phyloP scores from a whole-genome alignment of 176 grass and related monocot genomes.

The Zoysia pacifica region DNA sequence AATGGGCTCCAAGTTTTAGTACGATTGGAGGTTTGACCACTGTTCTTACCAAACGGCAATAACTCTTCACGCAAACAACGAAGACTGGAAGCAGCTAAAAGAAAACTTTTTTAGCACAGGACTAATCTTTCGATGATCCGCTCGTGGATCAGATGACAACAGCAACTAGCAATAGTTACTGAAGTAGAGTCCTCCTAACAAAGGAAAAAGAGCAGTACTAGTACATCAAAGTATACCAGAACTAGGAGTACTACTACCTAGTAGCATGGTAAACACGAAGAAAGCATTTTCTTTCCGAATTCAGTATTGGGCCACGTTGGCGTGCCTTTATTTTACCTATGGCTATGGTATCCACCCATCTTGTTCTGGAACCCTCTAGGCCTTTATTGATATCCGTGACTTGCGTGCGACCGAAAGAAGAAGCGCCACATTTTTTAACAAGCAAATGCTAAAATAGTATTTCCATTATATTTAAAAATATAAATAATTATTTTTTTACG shows the following conservation, averaged over 20 bases:
- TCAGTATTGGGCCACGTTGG: too few relatives aligned
- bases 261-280: too few relatives aligned
- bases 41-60: not conserved
- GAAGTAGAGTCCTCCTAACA: not conserved
- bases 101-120: not conserved
- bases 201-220: not conserved
- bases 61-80: not conserved
- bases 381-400: constrained; percentile 23
- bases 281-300: too few relatives aligned
- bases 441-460: not conserved
- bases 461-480: too few relatives aligned
- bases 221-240: not conserved
- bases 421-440: constrained; percentile 4
- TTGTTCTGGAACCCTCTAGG: constrained; percentile 33
- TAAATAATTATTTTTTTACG: too few relatives aligned
- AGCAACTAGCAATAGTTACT: too few relatives aligned
- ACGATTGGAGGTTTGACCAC: not conserved
- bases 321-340: not conserved
- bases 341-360: not conserved
- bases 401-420: constrained; percentile 4
- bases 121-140: too few relatives aligned
- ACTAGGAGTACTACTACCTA: too few relatives aligned
- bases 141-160: not conserved
- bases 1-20: not conserved
- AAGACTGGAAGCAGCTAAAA: not conserved